Base-by-base conservation (phyloP, 768 basidiomycete species). In the Phaeolepiota aurea region DNA sequence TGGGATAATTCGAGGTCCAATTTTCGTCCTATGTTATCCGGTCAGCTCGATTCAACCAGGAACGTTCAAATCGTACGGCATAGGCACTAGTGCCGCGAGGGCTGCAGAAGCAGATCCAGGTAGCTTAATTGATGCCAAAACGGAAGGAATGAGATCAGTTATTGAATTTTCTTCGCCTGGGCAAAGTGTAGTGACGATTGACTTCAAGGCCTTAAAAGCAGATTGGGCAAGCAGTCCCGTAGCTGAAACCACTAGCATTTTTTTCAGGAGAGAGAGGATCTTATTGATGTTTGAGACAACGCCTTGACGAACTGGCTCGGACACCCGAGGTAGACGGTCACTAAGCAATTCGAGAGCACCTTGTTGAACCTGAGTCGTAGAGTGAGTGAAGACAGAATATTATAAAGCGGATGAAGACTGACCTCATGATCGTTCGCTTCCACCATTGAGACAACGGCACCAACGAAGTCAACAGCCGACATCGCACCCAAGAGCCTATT, bases 1-100 rank as follows among this genome's bases (percentile, higher is more conserved):
- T 3, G 94, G 90, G 37, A 99, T 90, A 37, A 91, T 70, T 0
- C 94, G 81, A 9, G 93, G 89, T 0, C 88, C 90, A 15, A 97
- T 73, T 34, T 82, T 79, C 14, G 68, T 56, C 14, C 90, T 94
- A 51, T 12, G 33, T 3, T 25, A 21, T 28, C 41, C 25, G 44
- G 40, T 54, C 32, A 49, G 42, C 16, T 25, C 34, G 12, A 18
- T 15, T 16, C 12, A 32, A 12, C 18, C 23, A 32, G 22, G 34
- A 41, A 31, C 20, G 16, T 2, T 20, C 32, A 23, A 21, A 16
- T 69, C 74, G 21, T 54, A 90, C 84, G 76, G 66, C 42, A 91
- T 66, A 22, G 76, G 66, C 3, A 74, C 58, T 20, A 92, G 55
- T 1, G 79, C 69, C 2, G 67, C 59, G 42, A 88, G 45, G 2